These are phyloP conservation scores for Russula compacta DNA, from an alignment of 768 basidiomycete genomes.

Conservation along the genomic window DNA sequence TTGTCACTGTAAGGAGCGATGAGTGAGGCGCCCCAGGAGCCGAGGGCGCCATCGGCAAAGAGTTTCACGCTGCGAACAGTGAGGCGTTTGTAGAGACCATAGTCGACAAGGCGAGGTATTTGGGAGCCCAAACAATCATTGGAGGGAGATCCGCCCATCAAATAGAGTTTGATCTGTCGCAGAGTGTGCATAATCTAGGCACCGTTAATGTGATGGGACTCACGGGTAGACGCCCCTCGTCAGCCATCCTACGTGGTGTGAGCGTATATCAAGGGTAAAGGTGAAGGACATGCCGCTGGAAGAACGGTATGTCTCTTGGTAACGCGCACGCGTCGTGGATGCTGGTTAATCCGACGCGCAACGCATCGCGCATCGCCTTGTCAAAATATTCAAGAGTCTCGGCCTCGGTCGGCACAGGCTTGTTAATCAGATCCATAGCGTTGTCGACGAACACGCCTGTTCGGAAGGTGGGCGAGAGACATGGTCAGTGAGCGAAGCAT, in stretches of 20 bases:
- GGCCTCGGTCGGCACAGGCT: constrained; percentile 49
- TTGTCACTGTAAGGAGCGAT: constrained; percentile 78
- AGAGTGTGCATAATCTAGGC: neutral
- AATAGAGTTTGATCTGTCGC: constrained; percentile 46
- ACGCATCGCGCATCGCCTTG: constrained; percentile 55
- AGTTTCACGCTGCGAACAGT: constrained; percentile 59
- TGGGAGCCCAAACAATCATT: constrained; percentile 30
- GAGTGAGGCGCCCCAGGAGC: constrained; percentile 88
- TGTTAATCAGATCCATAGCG: constrained; percentile 68
- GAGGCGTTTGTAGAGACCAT: constrained; percentile 28
- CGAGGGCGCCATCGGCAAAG: constrained; percentile 80
- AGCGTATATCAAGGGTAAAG: constrained; percentile 2
- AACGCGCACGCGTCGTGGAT: constrained; percentile 73
- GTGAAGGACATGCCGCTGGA: constrained; percentile 41
- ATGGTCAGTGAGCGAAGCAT: neutral
- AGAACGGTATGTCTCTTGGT: constrained; percentile 50
- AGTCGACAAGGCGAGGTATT: constrained; percentile 26
- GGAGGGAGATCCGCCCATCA: constrained; percentile 41
- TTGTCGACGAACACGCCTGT: constrained; percentile 78
- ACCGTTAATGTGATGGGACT: constrained; percentile 20
- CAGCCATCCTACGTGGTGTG: constrained; percentile 47
- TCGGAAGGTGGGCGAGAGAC: neutral
- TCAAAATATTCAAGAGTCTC: constrained; percentile 56
- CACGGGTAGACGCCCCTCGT: constrained; percentile 59
- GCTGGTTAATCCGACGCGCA: constrained; percentile 73